Conservation (phyloP, 1,284 basidiomycete species). For the Pyrrhoderma noxium region DNA sequence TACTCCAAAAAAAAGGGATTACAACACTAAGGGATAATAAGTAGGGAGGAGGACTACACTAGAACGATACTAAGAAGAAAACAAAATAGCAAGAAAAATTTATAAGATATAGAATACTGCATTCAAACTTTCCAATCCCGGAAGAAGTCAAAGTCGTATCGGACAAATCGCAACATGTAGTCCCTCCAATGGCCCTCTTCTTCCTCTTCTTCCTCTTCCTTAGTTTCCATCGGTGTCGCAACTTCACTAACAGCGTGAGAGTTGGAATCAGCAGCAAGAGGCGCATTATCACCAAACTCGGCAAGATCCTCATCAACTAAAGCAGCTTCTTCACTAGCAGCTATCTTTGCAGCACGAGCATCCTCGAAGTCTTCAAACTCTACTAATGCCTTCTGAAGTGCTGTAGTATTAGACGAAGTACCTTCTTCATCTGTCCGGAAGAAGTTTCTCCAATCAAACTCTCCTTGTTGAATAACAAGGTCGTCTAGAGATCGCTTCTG, state of each 20-base stretch:
- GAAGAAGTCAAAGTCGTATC: slow-evolving; percentile 74
- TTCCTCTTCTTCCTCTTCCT: slow-evolving; percentile 38
- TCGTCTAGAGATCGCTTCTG: slow-evolving; percentile 91
- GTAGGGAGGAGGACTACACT: no score
- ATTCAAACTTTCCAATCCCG: slow-evolving; percentile 51
- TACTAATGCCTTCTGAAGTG: slow-evolving; percentile 63
- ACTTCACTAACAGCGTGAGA: background rate
- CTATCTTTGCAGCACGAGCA: slow-evolving; percentile 71
- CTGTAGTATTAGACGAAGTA: slow-evolving; percentile 26
- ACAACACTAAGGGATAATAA: no score
- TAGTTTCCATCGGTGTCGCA: slow-evolving; percentile 24
- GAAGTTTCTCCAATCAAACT: slow-evolving; percentile 92
- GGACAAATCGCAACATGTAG: slow-evolving; percentile 80
- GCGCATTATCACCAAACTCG: slow-evolving; percentile 53
- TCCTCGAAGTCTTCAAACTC: slow-evolving; percentile 89
- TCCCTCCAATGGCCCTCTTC: slow-evolving; percentile 71
- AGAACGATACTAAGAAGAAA: no score
- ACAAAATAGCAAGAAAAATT: no score
- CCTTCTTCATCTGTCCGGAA: slow-evolving; percentile 42
- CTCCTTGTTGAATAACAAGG: slow-evolving; percentile 89
- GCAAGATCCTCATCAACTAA: slow-evolving; percentile 70
- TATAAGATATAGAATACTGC: no score
- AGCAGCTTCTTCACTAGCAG: slow-evolving; percentile 64
- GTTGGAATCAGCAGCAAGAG: background rate
- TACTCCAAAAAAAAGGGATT: no score